phyloP scores from a whole-genome alignment of 208 protist genomes.

The Leishmania amazonensis region DNA sequence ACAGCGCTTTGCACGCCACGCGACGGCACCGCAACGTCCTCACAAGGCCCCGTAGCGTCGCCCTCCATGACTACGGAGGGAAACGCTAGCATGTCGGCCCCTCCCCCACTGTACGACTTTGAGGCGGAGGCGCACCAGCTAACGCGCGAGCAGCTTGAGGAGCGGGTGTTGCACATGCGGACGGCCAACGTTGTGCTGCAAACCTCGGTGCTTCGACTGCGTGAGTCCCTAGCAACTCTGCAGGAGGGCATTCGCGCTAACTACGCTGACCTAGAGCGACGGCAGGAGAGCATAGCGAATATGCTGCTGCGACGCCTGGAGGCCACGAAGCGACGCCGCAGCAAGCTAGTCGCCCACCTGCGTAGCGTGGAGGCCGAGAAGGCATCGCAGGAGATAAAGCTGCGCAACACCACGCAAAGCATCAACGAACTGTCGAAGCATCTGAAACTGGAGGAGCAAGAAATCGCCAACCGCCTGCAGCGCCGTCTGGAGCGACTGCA shows the following conservation, averaged over 20 bases:
- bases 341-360: slow-evolving; percentile 43
- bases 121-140: slow-evolving; percentile 50
- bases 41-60: slow-evolving; percentile 3
- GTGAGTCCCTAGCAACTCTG: slow-evolving; percentile 43
- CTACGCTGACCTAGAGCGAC: slow-evolving; percentile 57
- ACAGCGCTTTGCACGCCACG: slow-evolving; percentile 38
- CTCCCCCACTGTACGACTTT: slow-evolving; percentile 40
- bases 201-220: slow-evolving; percentile 47
- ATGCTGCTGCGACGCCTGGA: slow-evolving; percentile 68
- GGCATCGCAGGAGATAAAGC: slow-evolving; percentile 47
- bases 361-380: slow-evolving; percentile 46
- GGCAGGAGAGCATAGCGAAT: slow-evolving; percentile 79
- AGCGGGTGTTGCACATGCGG: slow-evolving; percentile 44
- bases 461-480: slow-evolving; percentile 45
- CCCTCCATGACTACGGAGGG: not conserved
- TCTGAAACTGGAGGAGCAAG: slow-evolving; percentile 67
- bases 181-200: slow-evolving; percentile 50
- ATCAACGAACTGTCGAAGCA: slow-evolving; percentile 49
- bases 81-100: slow-evolving; percentile 6
- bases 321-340: slow-evolving; percentile 46
- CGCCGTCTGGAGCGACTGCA: slow-evolving; percentile 55
- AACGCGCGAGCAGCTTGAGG: slow-evolving; percentile 43
- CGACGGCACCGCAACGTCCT: slow-evolving; percentile 8
- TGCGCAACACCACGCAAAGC: slow-evolving; percentile 45
- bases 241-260: slow-evolving; percentile 59